Evolutionary conservation across 129 eudicot genomes (phyloP).

Genomic region (Tagetes patula): DNA sequence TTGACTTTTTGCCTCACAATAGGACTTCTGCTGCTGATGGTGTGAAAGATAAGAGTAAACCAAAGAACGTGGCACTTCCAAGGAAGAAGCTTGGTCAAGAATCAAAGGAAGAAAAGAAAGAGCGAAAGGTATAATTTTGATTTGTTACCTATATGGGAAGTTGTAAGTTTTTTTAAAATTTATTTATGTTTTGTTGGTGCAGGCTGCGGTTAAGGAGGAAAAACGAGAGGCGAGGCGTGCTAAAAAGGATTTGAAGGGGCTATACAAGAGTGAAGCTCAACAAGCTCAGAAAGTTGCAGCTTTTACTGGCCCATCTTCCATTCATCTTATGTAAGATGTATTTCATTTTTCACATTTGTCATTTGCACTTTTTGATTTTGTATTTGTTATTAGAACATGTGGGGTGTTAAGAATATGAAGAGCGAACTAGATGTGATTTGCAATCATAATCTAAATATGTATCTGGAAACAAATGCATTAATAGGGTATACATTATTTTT

Average conservation of each 20-base stretch:
- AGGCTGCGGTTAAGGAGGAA: constrained; percentile 94
- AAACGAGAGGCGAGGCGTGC: constrained; percentile 77
- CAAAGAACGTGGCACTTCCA: constrained; percentile 35
- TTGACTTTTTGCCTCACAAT: constrained; percentile 68
- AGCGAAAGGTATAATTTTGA: constrained; percentile 62
- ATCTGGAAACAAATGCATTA: constrained; percentile 7
- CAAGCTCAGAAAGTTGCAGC: constrained; percentile 96
- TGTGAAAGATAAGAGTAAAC: constrained; percentile 37
- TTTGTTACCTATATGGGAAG: neutral
- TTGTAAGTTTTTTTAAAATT: neutral
- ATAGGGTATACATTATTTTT: too few relatives aligned
- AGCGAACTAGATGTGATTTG: neutral
- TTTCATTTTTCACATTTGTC: neutral
- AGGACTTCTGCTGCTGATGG: constrained; percentile 38
- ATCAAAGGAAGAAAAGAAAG: constrained; percentile 95
- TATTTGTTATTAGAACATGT: neutral
- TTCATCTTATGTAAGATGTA: constrained; percentile 72
- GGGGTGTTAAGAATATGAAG: neutral
- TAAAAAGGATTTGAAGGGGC: constrained; percentile 78
- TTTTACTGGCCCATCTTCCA: constrained; percentile 82
- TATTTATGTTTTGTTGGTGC: constrained; percentile 1
- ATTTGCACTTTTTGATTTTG: neutral
- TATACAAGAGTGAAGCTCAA: constrained; percentile 67
- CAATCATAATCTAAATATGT: constrained; percentile 1
- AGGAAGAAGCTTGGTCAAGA: constrained; percentile 71